Evolutionary conservation across 345 rosid species (phyloP), one percentile per base, ranked within the genome.

Genomic region (Jatropha curcas): DNA sequence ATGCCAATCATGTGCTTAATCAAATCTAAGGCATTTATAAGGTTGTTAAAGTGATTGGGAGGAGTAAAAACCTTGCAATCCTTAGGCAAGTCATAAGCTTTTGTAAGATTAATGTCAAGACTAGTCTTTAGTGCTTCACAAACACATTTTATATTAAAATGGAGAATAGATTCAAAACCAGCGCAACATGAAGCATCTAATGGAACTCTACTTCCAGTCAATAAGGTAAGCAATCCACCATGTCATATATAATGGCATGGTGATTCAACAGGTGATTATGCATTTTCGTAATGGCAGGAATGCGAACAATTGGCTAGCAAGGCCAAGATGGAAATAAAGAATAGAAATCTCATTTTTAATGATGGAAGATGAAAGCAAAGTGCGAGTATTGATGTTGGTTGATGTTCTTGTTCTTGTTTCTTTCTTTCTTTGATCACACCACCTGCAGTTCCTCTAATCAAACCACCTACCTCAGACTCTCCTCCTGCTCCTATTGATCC

Each of bases 161-260:
- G 34, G 12, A 83, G 6, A 62, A 84, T 80, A 0, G 70, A 19
- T 52, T 83, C 20, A 27, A 85, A 67, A 9, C 83, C 84, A 1
- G 11, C 37, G 69, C 93, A 90, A 53, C 92, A 90, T 0, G 68
- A 2, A 17, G 56, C 52, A 2, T 11, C 17, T 0, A 87, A 88
- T 34, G 46, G 35, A 0, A 56, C 75, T 0, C 20, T 69, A 58
- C 80, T 70, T 0, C 75, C 83, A 28, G 58, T 33, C 45, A 88
- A 63, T 80, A 87, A 0, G 80, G 13, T 30, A 88, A 7, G 72
- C 96, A 88, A 63, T 76, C 82, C 10, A 66, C 33, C 90, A 90
- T 82, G 48, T 78, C 61, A 0, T 34, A 83, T 12, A 84, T 76
- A 10, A 85, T 30, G 1, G n/a, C n/a, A 37, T 22, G 43, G n/a